Base-by-base conservation (phyloP, 225 moss, liverwort and hornwort genomes). In the Sphagnum contortum region DNA sequence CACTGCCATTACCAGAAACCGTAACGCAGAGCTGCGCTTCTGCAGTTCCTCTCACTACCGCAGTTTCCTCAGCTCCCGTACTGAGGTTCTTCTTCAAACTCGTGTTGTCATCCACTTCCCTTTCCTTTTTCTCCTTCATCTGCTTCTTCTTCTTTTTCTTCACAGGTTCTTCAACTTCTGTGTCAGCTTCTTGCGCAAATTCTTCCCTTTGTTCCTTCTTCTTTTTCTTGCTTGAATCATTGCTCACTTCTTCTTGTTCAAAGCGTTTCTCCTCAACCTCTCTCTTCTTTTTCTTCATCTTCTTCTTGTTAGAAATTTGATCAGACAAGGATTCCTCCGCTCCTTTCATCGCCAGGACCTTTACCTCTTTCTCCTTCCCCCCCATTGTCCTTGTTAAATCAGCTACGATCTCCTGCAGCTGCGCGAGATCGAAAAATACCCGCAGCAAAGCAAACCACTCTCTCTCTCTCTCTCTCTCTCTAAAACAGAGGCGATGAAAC, bases 1-100 rank as follows among this genome's bases (percentile, higher is more conserved):
- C 77, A 47, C 86, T 82, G 0, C 87, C 89, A 57, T 58, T 75
- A 48, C 91, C 98, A 0, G 91, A 82, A 3, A 93, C 91, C 2
- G 82, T 79, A 50, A 91, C 98, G 4, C 69, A 68, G 14, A 90
- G 72, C 49, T 76, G 70, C 70, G 66, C 73, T 59, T 74, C 72
- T 3, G 45, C 12, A 29, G 73, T 74, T 55, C 76, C 75, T 5
- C 62, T 79, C 57, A 71, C 67, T 46, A 68, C 70, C 54, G 64
- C 66, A 51, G 48, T 48, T 53, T 72, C 71, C 77, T 72, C 29
- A 29, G 29, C 29, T 29, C 29, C 29, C 29, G 29, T 29, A 29
- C 29, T 29, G 29, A 29, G 29, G 4, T 50, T 11, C 12, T 66
- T 9, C 4, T 5, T 46, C 50, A 50, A 49, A 6, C 12, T 5